phyloP scores from a whole-genome alignment of 108 stramenopile genomes.

The Cyclotella baltica region DNA sequence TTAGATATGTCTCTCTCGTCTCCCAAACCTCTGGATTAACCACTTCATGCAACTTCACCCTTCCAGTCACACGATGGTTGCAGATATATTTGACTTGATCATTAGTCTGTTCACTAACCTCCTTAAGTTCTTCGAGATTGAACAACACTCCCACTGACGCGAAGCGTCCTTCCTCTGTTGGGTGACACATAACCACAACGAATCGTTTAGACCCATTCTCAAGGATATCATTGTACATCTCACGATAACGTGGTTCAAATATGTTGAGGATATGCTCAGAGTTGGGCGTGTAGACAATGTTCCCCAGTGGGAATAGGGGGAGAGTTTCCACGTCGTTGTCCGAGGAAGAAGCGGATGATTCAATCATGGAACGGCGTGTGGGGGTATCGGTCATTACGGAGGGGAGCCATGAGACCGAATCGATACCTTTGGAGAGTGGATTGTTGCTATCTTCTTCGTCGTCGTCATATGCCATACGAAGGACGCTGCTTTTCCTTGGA shows the following conservation, averaged over 20 bases:
- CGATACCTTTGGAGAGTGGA: constrained; percentile 72
- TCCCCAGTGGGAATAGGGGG: constrained; percentile 87
- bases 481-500: not conserved
- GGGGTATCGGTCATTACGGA: constrained; percentile 51
- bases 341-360: constrained; percentile 11
- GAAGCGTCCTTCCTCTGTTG: constrained; percentile 76
- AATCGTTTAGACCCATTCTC: constrained; percentile 90
- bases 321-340: constrained; percentile 57
- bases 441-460: constrained; percentile 61
- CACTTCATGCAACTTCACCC: constrained; percentile 75
- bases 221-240: constrained; percentile 91
- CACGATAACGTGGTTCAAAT: constrained; percentile 91
- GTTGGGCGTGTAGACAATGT: constrained; percentile 89
- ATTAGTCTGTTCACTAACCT: constrained; percentile 81
- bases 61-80: constrained; percentile 82
- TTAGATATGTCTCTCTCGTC: constrained; percentile 76
- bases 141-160: constrained; percentile 84
- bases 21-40: constrained; percentile 83
- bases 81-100: constrained; percentile 92
- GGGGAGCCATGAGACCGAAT: constrained; percentile 87
- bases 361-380: constrained; percentile 41
- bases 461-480: constrained; percentile 21
- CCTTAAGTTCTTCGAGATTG: constrained; percentile 84
- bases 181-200: constrained; percentile 80
- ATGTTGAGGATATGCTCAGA: constrained; percentile 90